Percentiles rank a stretch among this genome's conserved stretches.
These are phyloP conservation scores for Xylariaceae sp. DNA, from an alignment of 2,329 filamentous ascomycete genomes.

Conservation along the genomic window DNA sequence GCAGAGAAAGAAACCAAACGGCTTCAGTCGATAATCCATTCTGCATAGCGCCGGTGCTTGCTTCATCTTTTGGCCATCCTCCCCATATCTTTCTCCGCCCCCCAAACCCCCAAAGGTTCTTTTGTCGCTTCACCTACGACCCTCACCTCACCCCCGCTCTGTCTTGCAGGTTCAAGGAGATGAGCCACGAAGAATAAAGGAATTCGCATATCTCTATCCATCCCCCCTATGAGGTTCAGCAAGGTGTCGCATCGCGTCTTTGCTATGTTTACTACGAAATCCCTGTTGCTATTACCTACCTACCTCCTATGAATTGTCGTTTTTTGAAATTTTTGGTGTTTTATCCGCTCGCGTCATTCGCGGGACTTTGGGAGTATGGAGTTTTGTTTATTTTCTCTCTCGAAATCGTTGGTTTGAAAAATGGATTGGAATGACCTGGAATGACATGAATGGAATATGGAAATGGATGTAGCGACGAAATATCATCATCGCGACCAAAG, in stretches of 20 bases:
- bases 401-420: conserved; percentile 12
- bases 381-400: conserved; percentile 1
- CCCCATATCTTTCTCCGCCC: neutral
- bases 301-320: neutral
- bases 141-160: conserved; percentile 4
- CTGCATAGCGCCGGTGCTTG: conserved; percentile 21
- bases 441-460: neutral
- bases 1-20: neutral
- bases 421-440: conserved; percentile 5
- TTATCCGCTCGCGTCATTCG: conserved; percentile 5
- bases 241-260: conserved; percentile 10
- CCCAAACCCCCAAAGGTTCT: neutral
- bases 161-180: conserved; percentile 16
- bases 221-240: neutral
- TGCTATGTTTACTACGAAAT: neutral
- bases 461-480: neutral
- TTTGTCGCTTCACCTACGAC: conserved; percentile 7
- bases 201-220: conserved; percentile 10
- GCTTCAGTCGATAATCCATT: conserved; percentile 14
- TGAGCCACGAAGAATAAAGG: neutral
- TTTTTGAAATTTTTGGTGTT: neutral
- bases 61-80: conserved; percentile 11
- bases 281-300: neutral
- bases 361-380: conserved; percentile 15
- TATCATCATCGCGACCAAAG: conserved; percentile 13